Conservation (phyloP, 2,329 filamentous ascomycete species). For the Xylaria digitata region DNA sequence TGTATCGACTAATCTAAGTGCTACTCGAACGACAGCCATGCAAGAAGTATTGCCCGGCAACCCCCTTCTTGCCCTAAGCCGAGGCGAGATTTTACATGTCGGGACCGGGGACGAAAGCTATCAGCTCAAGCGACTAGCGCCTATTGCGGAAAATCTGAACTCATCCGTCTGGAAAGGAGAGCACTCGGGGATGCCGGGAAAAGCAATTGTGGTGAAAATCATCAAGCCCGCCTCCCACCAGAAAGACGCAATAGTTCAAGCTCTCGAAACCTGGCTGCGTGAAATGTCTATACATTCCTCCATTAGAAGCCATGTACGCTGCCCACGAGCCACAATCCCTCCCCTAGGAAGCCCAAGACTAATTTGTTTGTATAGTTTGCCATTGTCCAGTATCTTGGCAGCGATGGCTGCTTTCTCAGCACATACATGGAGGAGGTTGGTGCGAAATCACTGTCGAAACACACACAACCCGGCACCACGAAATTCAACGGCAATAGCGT, state of each 20-base stretch:
- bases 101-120: conserved; percentile 11
- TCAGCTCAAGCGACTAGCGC: conserved; percentile 1
- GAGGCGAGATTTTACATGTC: not conserved
- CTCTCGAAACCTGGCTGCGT: conserved; percentile 19
- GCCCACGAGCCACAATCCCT: not conserved
- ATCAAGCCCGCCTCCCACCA: conserved; percentile 2
- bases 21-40: no score
- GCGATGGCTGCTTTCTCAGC: conserved; percentile 20
- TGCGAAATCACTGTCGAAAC: not conserved
- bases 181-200: conserved; percentile 11
- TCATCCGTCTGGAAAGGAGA: conserved; percentile 2
- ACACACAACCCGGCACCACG: no score
- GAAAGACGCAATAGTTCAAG: conserved; percentile 2
- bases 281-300: conserved; percentile 19
- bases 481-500: conserved; percentile 11
- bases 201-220: conserved; percentile 13
- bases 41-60: not conserved
- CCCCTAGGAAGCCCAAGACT: not conserved
- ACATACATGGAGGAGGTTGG: conserved; percentile 22
- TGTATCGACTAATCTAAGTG: not conserved
- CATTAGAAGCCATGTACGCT: conserved; percentile 23
- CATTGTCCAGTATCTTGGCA: conserved; percentile 7
- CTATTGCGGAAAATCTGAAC: not conserved
- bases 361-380: conserved; percentile 5
- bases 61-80: conserved; percentile 1